phyloP scores from a whole-genome alignment of 2,329 filamentous ascomycete genomes.

The Botryosphaeria dothidea region DNA sequence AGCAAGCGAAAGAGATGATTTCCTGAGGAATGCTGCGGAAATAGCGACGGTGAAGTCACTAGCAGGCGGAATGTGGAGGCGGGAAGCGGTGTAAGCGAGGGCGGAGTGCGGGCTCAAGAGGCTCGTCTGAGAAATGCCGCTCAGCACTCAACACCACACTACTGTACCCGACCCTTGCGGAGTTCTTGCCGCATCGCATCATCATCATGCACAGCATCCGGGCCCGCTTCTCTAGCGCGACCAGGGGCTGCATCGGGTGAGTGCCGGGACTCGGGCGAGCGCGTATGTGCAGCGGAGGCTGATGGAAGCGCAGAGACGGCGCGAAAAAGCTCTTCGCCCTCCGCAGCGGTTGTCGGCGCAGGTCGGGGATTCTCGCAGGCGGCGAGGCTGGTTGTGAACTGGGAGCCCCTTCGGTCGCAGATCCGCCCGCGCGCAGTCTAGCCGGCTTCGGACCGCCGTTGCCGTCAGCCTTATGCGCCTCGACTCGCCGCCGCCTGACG shows the following conservation, averaged over 20 bases:
- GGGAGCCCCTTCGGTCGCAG: background rate
- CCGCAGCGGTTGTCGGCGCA: background rate
- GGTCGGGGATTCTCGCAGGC: background rate
- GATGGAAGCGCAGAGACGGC: background rate
- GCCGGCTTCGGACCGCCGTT: slow-evolving; percentile 20
- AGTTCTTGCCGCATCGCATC: slow-evolving; percentile 8
- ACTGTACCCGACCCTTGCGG: background rate
- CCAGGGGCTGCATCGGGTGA: background rate
- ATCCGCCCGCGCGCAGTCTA: slow-evolving; percentile 15
- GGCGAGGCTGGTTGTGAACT: background rate
- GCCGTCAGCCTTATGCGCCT: slow-evolving; percentile 21
- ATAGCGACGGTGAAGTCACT: too few relatives aligned
- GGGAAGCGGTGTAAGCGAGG: background rate
- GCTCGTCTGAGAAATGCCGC: background rate
- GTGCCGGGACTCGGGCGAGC: background rate
- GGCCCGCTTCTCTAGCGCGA: slow-evolving; percentile 2
- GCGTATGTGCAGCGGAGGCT: background rate
- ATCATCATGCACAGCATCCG: slow-evolving; percentile 8
- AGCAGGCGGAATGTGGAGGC: background rate
- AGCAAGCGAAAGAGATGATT: too few relatives aligned
- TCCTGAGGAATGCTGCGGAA: background rate
- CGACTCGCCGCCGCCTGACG: slow-evolving; percentile 20
- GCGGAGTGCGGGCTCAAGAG: background rate
- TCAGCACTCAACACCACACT: background rate
- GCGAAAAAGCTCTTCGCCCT: background rate